Base-by-base conservation (phyloP, 1,284 basidiomycete genomes). In the Phellopilus nigrolimitatus region DNA sequence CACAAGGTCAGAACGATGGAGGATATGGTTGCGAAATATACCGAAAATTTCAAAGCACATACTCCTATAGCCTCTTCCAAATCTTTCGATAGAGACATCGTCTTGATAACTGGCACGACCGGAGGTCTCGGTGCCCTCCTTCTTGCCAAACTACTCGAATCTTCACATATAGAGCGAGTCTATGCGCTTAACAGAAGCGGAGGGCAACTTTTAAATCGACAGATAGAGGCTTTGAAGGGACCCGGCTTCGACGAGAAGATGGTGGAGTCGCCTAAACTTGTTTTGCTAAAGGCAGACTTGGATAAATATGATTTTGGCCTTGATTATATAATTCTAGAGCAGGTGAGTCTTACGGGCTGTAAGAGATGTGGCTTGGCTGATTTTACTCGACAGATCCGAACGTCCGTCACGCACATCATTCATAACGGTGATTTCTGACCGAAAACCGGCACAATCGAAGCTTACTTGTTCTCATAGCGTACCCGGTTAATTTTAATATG, bases 41-140 rank as follows among this genome's bases (percentile, higher is more conserved):
- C 56, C 33, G 27, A 40, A 17, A 47, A 54, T 9, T 67, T 69
- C 50, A 65, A 66, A 9, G 17, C 22, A n/a, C 65, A 59, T 38
- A 21, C 47, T 6, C 50, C 54, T 13, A n/a, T 27, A 4, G 28
- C 27, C 22, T 37, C 54, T 42, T 15, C 40, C n/a, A n/a, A n/a
- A 9, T 22, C 30, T 2, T 38, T 24, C 12, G 10, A 33, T 13
- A 51, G 49, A 9, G 62, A 66, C 17, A 56, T 61, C 4, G 61
- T 68, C 15, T 45, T 70, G 17, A 44, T 72, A 3, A 71, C 69
- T 0, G 71, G 71, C 5, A 66, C 65, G 4, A 71, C 70, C 0
- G 69, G 70, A 2, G 57, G 61, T 3, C 55, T 71, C 0, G 70
- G 70, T 3, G 59, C 62, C 3, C 58, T 62, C 28, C 47, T 68